A percentile compares a stretch with the other conserved stretches of the same genome.
phyloP scores from a whole-genome alignment of 1,139 yeast species.

The Geotrichum carabidarum region DNA sequence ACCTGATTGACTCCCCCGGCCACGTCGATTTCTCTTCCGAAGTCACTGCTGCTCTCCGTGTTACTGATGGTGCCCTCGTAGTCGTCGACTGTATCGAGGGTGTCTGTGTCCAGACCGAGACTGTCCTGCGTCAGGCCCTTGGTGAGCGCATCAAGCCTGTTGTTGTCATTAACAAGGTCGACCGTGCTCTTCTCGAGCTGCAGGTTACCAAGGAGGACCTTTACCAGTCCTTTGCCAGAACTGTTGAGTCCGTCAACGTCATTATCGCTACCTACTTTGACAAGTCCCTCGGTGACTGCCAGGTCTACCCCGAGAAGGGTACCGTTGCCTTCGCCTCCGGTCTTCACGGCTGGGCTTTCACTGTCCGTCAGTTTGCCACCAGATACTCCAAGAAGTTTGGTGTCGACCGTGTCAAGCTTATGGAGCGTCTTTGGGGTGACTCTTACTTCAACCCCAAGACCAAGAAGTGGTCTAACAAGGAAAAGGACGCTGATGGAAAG shows the following conservation, averaged over 20 bases:
- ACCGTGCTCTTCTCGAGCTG: slow-evolving; percentile 98
- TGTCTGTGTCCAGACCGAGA: slow-evolving; percentile 99
- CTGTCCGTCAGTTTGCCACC: slow-evolving; percentile 96
- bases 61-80: slow-evolving; percentile 99
- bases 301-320: slow-evolving; percentile 98
- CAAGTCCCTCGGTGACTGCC: slow-evolving; percentile 86
- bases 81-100: slow-evolving; percentile 99
- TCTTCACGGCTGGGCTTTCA: slow-evolving; percentile 99
- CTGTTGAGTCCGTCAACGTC: slow-evolving; percentile 98
- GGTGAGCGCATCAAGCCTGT: slow-evolving; percentile 99
- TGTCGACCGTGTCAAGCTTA: slow-evolving; percentile 96
- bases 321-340: slow-evolving; percentile 99
- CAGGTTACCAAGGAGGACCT: slow-evolving; percentile 98
- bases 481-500: slow-evolving; percentile 93
- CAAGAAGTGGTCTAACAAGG: slow-evolving; percentile 98
- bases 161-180: slow-evolving; percentile 97
- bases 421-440: slow-evolving; percentile 99
- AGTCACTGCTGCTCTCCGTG: slow-evolving; percentile 99
- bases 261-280: slow-evolving; percentile 94
- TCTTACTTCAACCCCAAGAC: slow-evolving; percentile 99
- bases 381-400: slow-evolving; percentile 99
- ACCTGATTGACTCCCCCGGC: slow-evolving; percentile 99
- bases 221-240: slow-evolving; percentile 97
- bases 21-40: slow-evolving; percentile 99
- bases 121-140: slow-evolving; percentile 97